A percentile compares a stretch with the other conserved stretches of the same genome.
These are phyloP conservation scores for Blastomyces silverae DNA, from an alignment of 2,329 filamentous ascomycete genomes.

Conservation along the genomic window DNA sequence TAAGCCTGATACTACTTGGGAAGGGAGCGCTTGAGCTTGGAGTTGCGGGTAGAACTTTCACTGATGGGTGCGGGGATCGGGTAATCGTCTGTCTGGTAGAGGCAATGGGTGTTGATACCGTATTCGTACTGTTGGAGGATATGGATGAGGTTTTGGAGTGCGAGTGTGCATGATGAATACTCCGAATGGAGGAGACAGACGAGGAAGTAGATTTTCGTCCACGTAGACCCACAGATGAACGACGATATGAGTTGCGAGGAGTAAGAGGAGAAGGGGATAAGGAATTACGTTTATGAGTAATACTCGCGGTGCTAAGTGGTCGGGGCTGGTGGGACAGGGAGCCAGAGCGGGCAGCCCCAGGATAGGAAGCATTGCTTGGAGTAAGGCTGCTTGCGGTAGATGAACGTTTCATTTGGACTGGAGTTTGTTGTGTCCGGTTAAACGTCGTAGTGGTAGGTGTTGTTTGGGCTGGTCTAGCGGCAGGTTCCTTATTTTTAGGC, in stretches of 20 bases:
- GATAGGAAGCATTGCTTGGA: conserved; percentile 39
- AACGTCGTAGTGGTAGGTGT: conserved; percentile 24
- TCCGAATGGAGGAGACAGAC: conserved; percentile 86
- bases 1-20: conserved; percentile 77
- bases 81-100: conserved; percentile 45
- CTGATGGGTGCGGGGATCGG: conserved; percentile 76
- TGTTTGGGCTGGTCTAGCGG: conserved; percentile 27
- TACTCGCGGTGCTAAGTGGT: conserved; percentile 30
- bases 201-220: conserved; percentile 95
- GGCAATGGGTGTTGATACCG: conserved; percentile 60
- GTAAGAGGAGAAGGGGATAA: conserved; percentile 82
- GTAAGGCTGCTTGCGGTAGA: conserved; percentile 40
- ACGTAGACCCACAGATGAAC: conserved; percentile 72
- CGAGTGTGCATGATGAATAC: conserved; percentile 78
- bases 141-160: conserved; percentile 94
- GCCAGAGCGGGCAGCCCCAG: conserved; percentile 36
- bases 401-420: conserved; percentile 36
- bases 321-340: conserved; percentile 34
- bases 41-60: conserved; percentile 91
- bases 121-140: conserved; percentile 70
- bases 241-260: conserved; percentile 76
- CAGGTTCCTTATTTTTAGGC: conserved; percentile 34
- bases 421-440: conserved; percentile 29
- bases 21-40: conserved; percentile 66
- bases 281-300: conserved; percentile 56